A percentile compares a stretch with the other conserved stretches of the same genome.
These are phyloP conservation scores for Hypoxylon sp. DNA, from an alignment of 2,329 filamentous ascomycete genomes.

Conservation along the genomic window DNA sequence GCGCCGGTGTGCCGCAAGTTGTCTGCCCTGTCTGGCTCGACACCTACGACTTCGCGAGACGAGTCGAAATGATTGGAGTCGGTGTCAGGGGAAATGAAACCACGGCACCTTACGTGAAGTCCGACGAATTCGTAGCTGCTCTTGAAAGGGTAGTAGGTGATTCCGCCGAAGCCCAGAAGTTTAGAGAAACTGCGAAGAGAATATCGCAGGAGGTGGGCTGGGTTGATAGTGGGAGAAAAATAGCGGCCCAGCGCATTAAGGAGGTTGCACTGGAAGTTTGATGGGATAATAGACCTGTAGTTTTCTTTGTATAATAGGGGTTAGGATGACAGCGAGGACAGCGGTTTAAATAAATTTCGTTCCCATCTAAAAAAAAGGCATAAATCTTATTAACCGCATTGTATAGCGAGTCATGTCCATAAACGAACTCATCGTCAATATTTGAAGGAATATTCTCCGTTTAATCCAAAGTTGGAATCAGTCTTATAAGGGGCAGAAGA, in stretches of 20 bases:
- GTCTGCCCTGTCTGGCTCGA: constrained; percentile 20
- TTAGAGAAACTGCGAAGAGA: constrained; percentile 18
- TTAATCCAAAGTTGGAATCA: no score
- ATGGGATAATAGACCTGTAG: neutral
- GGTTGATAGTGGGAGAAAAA: constrained; percentile 10
- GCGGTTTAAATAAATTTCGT: neutral
- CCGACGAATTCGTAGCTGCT: constrained; percentile 8
- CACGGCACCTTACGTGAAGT: constrained; percentile 10
- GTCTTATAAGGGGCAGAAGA: no score
- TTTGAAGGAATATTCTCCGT: no score
- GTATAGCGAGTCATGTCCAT: no score
- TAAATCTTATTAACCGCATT: no score
- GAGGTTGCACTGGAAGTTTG: constrained; percentile 6
- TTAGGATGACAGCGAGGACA: neutral
- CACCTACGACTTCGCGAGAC: constrained; percentile 19
- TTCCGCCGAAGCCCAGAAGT: constrained; percentile 5
- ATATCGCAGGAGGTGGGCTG: constrained; percentile 9
- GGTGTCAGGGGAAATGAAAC: constrained; percentile 9
- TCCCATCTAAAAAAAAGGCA: neutral
- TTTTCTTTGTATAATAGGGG: neutral
- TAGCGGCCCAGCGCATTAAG: constrained; percentile 14
- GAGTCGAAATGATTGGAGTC: constrained; percentile 12
- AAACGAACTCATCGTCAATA: no score
- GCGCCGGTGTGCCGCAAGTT: constrained; percentile 16
- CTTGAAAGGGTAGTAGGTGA: constrained; percentile 3